Evolutionary conservation across 2,329 filamentous ascomycete genomes (phyloP), one percentile per base, ranked within the genome.

Genomic region (Pseudogymnoascus sp.): DNA sequence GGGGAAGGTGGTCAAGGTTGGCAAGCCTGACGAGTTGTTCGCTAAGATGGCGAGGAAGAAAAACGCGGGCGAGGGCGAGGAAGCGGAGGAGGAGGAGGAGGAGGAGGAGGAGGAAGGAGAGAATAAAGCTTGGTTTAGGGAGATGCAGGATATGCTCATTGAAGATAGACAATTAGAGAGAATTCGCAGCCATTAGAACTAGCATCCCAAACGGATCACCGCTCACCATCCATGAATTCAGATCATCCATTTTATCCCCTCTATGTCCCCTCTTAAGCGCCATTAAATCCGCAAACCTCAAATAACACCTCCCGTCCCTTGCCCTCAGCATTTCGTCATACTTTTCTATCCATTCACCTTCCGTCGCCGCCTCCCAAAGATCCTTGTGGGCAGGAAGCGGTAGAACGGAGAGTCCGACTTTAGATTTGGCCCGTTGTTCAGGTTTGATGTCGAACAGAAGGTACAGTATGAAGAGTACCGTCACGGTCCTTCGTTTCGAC

Each of bases 391-490:
- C 65, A 17, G 65, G 65, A 37, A 66, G 64, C 59, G 65, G 65
- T 17, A 66, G 62, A 62, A 65, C 65, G 11, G 65, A 64, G 31
- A 66, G 65, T 50, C 65, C 65, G 60, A 65, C 64, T 23, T 64
- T 21, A 61, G 65, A 62, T 63, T 63, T 66, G 46, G 62, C 64
- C 35, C 62, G 17, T 60, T 66, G 64, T 33, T 61, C 65, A n/a
- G 65, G 65, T 33, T 66, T 66, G 50, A 66, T 66, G 42, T 66
- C 65, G 60, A 66, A 66, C 62, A 66, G 59, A 17, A 66, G 59
- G 46, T 64, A 19, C 3, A 66, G 38, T 40, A 66, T 65, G 60
- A 66, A 66, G 50, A 66, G 65, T 60, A 66, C 11, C 40, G 61
- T 65, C 50, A 64, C 64, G 7, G 65, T 66, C 53, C 64, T 65